Percentiles rank a stretch among this genome's conserved stretches.
phyloP scores from a whole-genome alignment of 2,329 filamentous ascomycete species.

The Alternaria triticina region DNA sequence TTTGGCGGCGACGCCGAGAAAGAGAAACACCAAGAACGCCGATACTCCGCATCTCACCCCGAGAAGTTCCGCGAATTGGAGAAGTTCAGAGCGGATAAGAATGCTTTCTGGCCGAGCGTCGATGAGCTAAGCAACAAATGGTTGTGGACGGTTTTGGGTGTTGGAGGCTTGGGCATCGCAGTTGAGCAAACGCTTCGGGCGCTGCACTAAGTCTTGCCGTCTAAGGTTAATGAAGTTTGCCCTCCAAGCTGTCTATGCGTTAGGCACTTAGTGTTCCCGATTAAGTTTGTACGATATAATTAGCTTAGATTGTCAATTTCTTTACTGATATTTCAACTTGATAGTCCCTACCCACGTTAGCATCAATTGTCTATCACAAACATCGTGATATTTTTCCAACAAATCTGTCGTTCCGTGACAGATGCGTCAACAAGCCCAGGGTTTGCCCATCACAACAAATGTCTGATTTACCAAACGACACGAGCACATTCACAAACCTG shows the following conservation, averaged over 20 bases:
- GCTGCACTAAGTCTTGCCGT: conserved; percentile 27
- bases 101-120: conserved; percentile 65
- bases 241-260: neutral
- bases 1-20: conserved; percentile 64
- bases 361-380: neutral
- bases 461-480: neutral
- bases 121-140: conserved; percentile 62
- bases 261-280: neutral
- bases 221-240: neutral
- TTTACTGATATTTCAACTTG: neutral
- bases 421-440: neutral
- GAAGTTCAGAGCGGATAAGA: conserved; percentile 61
- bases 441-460: neutral
- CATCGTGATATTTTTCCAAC: neutral
- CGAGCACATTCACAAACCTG: neutral
- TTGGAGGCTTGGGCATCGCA: conserved; percentile 57
- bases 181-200: conserved; percentile 53
- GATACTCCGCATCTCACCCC: conserved; percentile 59
- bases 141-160: conserved; percentile 60
- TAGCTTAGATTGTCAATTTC: neutral
- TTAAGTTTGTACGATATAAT: neutral
- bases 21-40: conserved; percentile 59
- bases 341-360: neutral
- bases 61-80: conserved; percentile 62
- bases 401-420: neutral